Conservation (phyloP, 495 filamentous ascomycete species). For the Neurospora sp. region DNA sequence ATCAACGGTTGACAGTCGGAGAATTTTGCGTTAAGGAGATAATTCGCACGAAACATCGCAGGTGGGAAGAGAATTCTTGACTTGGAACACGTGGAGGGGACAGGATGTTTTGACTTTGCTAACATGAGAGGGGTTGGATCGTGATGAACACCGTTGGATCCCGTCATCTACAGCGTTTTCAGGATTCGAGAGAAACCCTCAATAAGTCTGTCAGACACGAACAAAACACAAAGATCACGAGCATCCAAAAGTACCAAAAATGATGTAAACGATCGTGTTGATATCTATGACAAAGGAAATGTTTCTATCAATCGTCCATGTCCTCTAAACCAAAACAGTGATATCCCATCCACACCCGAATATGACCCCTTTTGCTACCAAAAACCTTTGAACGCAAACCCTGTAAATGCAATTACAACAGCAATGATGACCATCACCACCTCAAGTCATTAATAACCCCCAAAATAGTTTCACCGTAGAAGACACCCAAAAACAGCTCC, state of each 20-base stretch:
- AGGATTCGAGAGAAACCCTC: neutral
- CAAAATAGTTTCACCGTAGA: neutral
- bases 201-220: neutral
- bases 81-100: neutral
- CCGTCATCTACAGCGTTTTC: neutral
- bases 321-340: neutral
- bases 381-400: neutral
- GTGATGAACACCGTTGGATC: neutral
- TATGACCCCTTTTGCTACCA: neutral
- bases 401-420: neutral
- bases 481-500: neutral
- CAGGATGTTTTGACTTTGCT: neutral
- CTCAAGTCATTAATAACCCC: neutral
- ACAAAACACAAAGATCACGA: neutral
- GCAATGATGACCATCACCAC: neutral
- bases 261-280: neutral
- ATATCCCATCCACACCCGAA: neutral
- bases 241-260: neutral
- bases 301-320: neutral
- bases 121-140: neutral
- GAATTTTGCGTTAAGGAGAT: neutral
- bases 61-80: neutral
- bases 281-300: neutral
- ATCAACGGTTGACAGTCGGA: neutral
- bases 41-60: neutral